Conservation (phyloP, 140 eudicot species). For the Eryngium alpinum region DNA sequence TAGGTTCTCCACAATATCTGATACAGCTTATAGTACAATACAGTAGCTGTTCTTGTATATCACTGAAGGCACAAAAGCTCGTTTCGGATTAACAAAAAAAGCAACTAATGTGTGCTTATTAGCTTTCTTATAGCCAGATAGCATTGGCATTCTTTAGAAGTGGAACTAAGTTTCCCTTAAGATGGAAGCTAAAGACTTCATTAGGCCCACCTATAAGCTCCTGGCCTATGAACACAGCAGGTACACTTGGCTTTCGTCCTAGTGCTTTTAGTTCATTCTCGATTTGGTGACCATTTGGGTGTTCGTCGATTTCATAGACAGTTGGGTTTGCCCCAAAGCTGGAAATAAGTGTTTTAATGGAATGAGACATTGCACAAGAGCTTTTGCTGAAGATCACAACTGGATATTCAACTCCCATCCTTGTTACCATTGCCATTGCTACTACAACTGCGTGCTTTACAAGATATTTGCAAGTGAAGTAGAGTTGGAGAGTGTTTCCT, state of each 20-base stretch:
- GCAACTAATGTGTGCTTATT: neutral
- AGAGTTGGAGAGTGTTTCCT: too few species aligned
- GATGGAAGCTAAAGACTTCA: slow-evolving; percentile 17
- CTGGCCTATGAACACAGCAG: slow-evolving; percentile 67
- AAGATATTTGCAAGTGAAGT: too few species aligned
- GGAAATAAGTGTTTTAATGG: slow-evolving; percentile 44
- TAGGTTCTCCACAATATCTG: neutral
- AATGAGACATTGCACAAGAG: slow-evolving; percentile 39
- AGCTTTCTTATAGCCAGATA: slow-evolving; percentile 11
- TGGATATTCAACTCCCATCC: slow-evolving; percentile 33
- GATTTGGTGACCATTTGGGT: slow-evolving; percentile 43
- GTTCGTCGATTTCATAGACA: slow-evolving; percentile 54
- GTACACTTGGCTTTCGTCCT: slow-evolving; percentile 44
- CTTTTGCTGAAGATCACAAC: slow-evolving; percentile 46
- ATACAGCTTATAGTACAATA: neutral
- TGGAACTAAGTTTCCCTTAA: slow-evolving; percentile 38
- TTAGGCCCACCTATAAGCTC: slow-evolving; percentile 62
- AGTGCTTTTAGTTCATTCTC: slow-evolving; percentile 51
- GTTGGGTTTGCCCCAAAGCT: slow-evolving; percentile 67
- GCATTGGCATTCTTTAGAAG: slow-evolving; percentile 3
- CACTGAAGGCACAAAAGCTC: neutral
- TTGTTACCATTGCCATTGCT: slow-evolving; percentile 33
- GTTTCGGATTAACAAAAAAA: neutral
- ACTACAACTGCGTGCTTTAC: too few species aligned
- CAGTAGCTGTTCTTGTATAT: neutral